Evolutionary conservation across 2,329 filamentous ascomycete species (phyloP).

Genomic region (Ophiocordyceps sinensis): DNA sequence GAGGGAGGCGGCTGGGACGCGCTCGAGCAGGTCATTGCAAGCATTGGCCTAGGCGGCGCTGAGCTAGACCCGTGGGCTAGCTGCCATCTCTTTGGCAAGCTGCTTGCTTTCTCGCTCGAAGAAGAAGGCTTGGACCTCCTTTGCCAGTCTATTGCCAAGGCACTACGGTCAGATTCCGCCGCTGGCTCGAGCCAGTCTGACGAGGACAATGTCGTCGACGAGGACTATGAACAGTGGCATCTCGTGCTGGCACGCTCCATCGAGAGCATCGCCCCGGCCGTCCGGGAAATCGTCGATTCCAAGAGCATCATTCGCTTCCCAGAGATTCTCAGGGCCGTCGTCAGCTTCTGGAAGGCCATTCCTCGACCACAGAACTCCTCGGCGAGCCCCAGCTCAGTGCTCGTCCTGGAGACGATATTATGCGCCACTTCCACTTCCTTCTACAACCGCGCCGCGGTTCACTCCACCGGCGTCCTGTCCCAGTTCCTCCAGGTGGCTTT

Average conservation of each 20-base stretch:
- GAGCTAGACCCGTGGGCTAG: constrained; percentile 55
- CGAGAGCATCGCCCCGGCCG: constrained; percentile 21
- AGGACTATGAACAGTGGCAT: constrained; percentile 23
- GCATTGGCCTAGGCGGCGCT: constrained; percentile 48
- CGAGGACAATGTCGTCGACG: constrained; percentile 15
- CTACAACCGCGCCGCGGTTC: constrained; percentile 56
- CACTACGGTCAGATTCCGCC: constrained; percentile 17
- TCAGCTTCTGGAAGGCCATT: constrained; percentile 50
- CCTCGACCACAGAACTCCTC: constrained; percentile 29
- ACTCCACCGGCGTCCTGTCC: constrained; percentile 56
- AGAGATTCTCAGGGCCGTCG: constrained; percentile 47
- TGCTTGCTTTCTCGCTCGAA: constrained; percentile 68
- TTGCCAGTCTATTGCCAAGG: constrained; percentile 38
- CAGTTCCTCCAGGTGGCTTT: constrained; percentile 52
- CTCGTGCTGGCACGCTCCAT: constrained; percentile 21
- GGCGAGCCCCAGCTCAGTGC: constrained; percentile 41
- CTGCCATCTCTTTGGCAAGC: constrained; percentile 65
- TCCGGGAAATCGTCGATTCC: constrained; percentile 34
- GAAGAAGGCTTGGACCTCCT: constrained; percentile 60
- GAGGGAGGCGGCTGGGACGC: constrained; percentile 66
- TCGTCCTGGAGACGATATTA: constrained; percentile 50
- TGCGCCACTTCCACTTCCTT: constrained; percentile 45
- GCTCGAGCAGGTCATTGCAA: constrained; percentile 57
- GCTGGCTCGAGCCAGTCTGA: constrained; percentile 2
- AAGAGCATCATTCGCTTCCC: constrained; percentile 42